Percentiles rank a stretch among this genome's conserved stretches.
Conservation (phyloP, 225 moss, liverwort and hornwort species). For the Bryoerythrophyllum caledonicum region DNA sequence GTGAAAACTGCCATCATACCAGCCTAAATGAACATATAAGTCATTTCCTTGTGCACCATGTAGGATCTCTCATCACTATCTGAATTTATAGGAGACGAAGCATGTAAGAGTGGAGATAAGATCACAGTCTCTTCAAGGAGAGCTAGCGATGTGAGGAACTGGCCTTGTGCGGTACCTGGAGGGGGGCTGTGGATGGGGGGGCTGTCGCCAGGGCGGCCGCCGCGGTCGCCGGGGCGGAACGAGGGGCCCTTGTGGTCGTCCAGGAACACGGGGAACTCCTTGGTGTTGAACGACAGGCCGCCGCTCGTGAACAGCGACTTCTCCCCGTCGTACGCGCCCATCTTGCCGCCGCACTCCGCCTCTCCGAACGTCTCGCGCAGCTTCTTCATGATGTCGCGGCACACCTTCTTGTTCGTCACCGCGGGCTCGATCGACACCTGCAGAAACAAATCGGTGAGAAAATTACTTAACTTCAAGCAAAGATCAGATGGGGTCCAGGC, state of each 20-base stretch:
- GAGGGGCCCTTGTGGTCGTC: conserved; percentile 71
- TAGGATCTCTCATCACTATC: too few species aligned
- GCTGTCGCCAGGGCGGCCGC: conserved; percentile 44
- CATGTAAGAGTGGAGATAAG: too few species aligned
- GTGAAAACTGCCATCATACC: too few species aligned
- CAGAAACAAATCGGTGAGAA: too few species aligned
- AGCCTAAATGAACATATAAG: too few species aligned
- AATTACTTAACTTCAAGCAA: too few species aligned
- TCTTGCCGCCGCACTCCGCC: conserved; percentile 61
- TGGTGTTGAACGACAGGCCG: conserved; percentile 52
- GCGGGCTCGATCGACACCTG: conserved; percentile 79
- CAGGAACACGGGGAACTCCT: conserved; percentile 67
- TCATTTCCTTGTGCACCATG: too few species aligned
- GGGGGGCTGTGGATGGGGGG: conserved; percentile 37
- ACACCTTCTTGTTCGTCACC: conserved; percentile 63
- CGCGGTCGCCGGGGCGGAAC: conserved; percentile 48
- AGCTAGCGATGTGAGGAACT: too few species aligned
- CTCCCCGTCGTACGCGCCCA: conserved; percentile 89
- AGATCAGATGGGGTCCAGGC: neutral
- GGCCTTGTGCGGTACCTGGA: conserved; percentile 15
- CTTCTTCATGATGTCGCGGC: conserved; percentile 77
- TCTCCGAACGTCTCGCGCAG: conserved; percentile 71
- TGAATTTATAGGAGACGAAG: too few species aligned
- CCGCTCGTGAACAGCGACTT: conserved; percentile 90
- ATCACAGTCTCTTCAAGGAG: too few species aligned